phyloP scores from a whole-genome alignment of 2,329 filamentous ascomycete genomes.

The Plectosphaerella plurivora region DNA sequence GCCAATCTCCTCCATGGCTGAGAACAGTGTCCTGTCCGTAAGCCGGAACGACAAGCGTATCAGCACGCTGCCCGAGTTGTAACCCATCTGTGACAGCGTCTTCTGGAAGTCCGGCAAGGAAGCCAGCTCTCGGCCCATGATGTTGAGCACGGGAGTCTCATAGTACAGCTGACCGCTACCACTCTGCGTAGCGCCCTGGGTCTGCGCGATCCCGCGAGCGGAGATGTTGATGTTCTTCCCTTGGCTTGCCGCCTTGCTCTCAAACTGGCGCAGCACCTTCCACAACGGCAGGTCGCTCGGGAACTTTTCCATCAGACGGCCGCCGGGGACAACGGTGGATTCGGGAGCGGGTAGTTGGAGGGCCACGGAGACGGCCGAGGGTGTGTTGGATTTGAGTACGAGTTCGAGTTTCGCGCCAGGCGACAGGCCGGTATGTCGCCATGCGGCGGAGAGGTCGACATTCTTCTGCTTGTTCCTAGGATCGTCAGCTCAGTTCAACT shows the following conservation, averaged over 20 bases:
- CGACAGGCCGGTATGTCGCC: conserved; percentile 75
- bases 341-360: conserved; percentile 76
- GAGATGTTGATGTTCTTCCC: conserved; percentile 73
- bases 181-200: conserved; percentile 43
- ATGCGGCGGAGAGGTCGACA: conserved; percentile 79
- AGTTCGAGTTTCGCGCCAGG: conserved; percentile 91
- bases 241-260: conserved; percentile 64
- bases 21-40: conserved; percentile 74
- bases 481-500: neutral
- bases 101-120: conserved; percentile 82
- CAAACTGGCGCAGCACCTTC: conserved; percentile 86
- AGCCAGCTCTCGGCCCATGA: conserved; percentile 75
- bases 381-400: conserved; percentile 78
- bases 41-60: conserved; percentile 72
- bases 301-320: conserved; percentile 77
- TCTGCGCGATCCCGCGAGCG: conserved; percentile 68
- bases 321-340: conserved; percentile 54
- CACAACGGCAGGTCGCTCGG: conserved; percentile 85
- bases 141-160: conserved; percentile 77
- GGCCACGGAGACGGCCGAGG: conserved; percentile 82
- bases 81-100: conserved; percentile 79
- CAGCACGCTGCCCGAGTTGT: conserved; percentile 77
- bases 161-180: conserved; percentile 78
- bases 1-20: conserved; percentile 78
- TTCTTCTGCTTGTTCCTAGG: conserved; percentile 79